Evolutionary conservation across 2,329 filamentous ascomycete genomes (phyloP).

Genomic region (Penicillium sp.): DNA sequence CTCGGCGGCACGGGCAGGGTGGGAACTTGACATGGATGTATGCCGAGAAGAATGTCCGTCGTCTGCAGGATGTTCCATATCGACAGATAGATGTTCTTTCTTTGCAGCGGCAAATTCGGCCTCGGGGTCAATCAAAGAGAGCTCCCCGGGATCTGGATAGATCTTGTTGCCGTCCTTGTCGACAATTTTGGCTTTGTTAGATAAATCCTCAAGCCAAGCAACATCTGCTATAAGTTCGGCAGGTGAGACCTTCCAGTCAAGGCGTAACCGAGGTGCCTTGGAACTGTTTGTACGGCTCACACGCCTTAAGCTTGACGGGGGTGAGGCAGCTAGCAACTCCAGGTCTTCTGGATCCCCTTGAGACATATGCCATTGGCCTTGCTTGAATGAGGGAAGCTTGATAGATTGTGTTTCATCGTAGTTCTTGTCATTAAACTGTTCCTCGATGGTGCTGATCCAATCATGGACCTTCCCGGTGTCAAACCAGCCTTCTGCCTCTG

Average conservation of each 20-base stretch:
- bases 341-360: constrained; percentile 23
- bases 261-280: constrained; percentile 69
- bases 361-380: constrained; percentile 15
- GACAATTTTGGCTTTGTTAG: constrained; percentile 78
- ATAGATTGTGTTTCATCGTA: constrained; percentile 49
- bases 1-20: constrained; percentile 29
- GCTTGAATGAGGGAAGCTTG: constrained; percentile 44
- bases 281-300: constrained; percentile 43
- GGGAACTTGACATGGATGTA: constrained; percentile 44
- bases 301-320: constrained; percentile 45
- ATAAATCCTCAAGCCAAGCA: constrained; percentile 81
- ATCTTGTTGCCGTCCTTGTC: constrained; percentile 74
- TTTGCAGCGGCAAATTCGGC: constrained; percentile 6
- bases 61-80: constrained; percentile 13
- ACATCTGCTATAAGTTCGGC: constrained; percentile 85
- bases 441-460: constrained; percentile 73
- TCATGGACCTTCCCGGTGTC: constrained; percentile 68
- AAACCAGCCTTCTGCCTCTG: constrained; percentile 72
- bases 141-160: constrained; percentile 43
- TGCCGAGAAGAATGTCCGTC: constrained; percentile 24
- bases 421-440: constrained; percentile 45
- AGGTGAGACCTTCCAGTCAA: constrained; percentile 82
- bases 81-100: constrained; percentile 22
- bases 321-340: constrained; percentile 30
- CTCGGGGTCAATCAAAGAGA: constrained; percentile 18